Evolutionary conservation across 768 basidiomycete species (phyloP), one percentile per base, ranked within the genome.

Genomic region (Boletales sp.): DNA sequence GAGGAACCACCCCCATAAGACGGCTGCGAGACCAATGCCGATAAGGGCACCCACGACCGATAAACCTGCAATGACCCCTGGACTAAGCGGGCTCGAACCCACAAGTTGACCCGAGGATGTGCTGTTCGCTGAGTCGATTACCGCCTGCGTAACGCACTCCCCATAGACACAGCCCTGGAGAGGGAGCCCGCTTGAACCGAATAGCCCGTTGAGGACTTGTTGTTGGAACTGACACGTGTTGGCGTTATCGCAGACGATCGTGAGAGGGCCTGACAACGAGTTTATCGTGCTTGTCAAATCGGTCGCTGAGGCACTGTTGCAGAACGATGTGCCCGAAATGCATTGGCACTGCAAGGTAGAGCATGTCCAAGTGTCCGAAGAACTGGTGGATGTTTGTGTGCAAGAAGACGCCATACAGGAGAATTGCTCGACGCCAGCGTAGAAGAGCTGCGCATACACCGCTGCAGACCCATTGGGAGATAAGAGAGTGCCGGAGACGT

Each of bases 1-100:
- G 15, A 66, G 64, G 41, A 79, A 48, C 58, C 79, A 77, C 0
- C 91, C 94, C 59, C 84, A 72, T 4, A 76, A 51, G 8, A 96
- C 61, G n/a, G 84, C 67, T 1, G 71, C 65, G 4, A 94, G 66
- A 0, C 84, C 80, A 1, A 82, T 55, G 1, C 78, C 66, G 15
- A 88, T 47, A 39, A 96, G 61, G 0, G 69, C 76, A 7, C 92
- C 88, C 9, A 96, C 84, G 21, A 94, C 88, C 0, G 86, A 91
- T 28, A 97, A 69, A 12, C 94, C 94, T 33, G 89, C 94, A 50
- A 96, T 90, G 19, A 96, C 94, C 2, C 94, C 94, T 1, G 83
- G 79, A 48, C 81, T 77, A 9, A 96, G 79, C 15, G 77, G 69
- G 32, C 73, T 72, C 5, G 73, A 71, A 12, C 70, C 62, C 0